These are phyloP conservation scores for Colletotrichum theobromicola DNA, from an alignment of 2,329 filamentous ascomycete genomes.

Conservation along the genomic window DNA sequence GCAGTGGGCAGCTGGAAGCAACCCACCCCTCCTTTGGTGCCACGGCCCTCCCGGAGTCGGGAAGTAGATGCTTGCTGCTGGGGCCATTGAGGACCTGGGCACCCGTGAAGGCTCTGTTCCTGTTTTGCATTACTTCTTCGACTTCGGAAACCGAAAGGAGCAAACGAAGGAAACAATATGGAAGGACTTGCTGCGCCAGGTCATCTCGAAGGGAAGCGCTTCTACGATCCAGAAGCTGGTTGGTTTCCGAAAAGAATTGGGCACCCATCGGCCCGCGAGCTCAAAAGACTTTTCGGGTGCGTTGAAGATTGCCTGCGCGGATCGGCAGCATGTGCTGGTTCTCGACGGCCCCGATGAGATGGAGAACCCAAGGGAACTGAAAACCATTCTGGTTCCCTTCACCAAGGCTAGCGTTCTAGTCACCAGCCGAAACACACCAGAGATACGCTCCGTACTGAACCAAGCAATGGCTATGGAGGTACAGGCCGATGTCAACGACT, in stretches of 20 bases:
- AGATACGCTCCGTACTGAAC: neutral
- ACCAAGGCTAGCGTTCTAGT: neutral
- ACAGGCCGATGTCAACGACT: neutral
- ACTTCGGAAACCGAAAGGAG: neutral
- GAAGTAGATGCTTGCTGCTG: neutral
- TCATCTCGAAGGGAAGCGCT: rapidly evolving
- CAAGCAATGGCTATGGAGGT: neutral
- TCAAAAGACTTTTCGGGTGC: neutral
- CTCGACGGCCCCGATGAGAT: neutral
- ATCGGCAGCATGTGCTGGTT: neutral
- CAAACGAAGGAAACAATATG: rapidly evolving
- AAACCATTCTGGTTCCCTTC: neutral
- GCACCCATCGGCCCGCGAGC: rapidly evolving
- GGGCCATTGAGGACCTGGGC: rapidly evolving
- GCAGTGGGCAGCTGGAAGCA: neutral
- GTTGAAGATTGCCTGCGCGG: neutral
- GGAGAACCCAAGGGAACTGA: neutral
- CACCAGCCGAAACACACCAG: neutral
- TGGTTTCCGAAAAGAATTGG: neutral
- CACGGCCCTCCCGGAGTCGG: neutral
- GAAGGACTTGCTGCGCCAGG: neutral
- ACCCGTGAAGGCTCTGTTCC: rapidly evolving
- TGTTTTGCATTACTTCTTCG: neutral
- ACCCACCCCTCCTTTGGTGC: neutral
- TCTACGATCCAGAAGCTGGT: neutral